These are phyloP conservation scores for Lactarius sp. DNA, from an alignment of 768 basidiomycete species.

Conservation along the genomic window DNA sequence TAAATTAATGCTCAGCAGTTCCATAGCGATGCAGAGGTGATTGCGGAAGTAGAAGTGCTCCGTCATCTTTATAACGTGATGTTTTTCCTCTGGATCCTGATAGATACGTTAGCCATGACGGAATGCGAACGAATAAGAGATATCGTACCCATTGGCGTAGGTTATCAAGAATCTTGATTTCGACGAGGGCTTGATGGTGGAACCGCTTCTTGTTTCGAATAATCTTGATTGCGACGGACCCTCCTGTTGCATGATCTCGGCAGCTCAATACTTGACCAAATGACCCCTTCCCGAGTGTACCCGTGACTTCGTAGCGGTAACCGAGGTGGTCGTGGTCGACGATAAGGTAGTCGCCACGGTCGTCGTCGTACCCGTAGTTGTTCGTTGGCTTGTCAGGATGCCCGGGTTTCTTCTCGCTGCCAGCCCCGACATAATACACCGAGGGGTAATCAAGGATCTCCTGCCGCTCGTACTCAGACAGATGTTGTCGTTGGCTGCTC, in stretches of 20 bases:
- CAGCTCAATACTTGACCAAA: conserved; percentile 97
- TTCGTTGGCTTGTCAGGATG: conserved; percentile 66
- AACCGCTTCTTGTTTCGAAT: conserved; percentile 99
- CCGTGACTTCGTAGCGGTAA: conserved; percentile 93
- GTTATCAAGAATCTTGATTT: conserved; percentile 97
- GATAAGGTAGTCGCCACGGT: conserved; percentile 93
- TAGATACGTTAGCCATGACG: not conserved
- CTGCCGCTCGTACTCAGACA: conserved; percentile 85
- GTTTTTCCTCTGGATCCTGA: conserved; percentile 94
- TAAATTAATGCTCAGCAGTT: conserved; percentile 94
- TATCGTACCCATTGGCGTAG: conserved; percentile 91
- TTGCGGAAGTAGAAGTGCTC: conserved; percentile 98
- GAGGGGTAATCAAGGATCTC: conserved; percentile 85
- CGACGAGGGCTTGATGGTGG: conserved; percentile 97
- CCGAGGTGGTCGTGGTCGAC: conserved; percentile 89
- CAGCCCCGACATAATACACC: conserved; percentile 77
- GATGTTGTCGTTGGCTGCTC: conserved; percentile 57
- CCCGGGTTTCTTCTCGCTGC: conserved; percentile 80
- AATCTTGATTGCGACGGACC: conserved; percentile 98
- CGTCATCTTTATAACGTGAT: conserved; percentile 96
- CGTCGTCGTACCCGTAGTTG: conserved; percentile 96
- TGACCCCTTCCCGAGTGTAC: conserved; percentile 93
- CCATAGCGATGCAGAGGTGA: conserved; percentile 98
- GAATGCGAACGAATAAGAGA: not conserved
- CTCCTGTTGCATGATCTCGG: conserved; percentile 90